Evolutionary conservation across 106 monocot species (phyloP), one percentile per base, ranked within the genome.

Genomic region (Gastrodia elata): DNA sequence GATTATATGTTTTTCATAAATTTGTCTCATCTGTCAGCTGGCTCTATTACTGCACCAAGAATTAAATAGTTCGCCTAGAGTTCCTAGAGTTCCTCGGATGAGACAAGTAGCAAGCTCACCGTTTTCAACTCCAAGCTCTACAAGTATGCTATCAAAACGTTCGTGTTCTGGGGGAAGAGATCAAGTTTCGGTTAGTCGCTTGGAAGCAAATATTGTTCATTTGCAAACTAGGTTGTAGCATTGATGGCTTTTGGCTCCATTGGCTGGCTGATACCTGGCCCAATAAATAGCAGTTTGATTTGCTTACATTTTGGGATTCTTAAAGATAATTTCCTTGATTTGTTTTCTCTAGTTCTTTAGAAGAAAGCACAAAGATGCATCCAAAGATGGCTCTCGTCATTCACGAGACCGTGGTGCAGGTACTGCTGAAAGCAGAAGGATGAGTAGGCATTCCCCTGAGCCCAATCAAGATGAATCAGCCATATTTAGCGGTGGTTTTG

Each of bases 21-120:
- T 67, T 30, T 71, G 37, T 72, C 69, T 76, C 38, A 57, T 64
- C 82, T 87, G 48, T 20, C 81, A 99, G 98, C 91, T 99, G 77
- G 98, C 98, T 65, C 71, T 91, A 56, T 71, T 91, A 34, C 74
- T 99, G 43, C 98, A 99, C 83, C 98, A 99, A 84, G 88, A 99
- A 85, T 87, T 99, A 73, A 99, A 99, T 73, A 99, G 93, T 68
- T 99, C 98, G 64, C 98, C 93, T 39, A 93, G 93, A 81, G 98
- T 99, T 77, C 88, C 98, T 56, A 78, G 98, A 73, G 88, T 91
- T 15, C 91, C 98, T 25, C 86, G 98, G 61, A 73, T 88, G 39
- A 83, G 88, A 56, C 93, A 87, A 74, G 75, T 85, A 42, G 68
- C 77, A 75, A 81, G 76, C 40, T 42, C 77, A 38, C 87, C 83